phyloP scores from a whole-genome alignment of 106 monocot genomes.

The Platanthera zijinensis region DNA sequence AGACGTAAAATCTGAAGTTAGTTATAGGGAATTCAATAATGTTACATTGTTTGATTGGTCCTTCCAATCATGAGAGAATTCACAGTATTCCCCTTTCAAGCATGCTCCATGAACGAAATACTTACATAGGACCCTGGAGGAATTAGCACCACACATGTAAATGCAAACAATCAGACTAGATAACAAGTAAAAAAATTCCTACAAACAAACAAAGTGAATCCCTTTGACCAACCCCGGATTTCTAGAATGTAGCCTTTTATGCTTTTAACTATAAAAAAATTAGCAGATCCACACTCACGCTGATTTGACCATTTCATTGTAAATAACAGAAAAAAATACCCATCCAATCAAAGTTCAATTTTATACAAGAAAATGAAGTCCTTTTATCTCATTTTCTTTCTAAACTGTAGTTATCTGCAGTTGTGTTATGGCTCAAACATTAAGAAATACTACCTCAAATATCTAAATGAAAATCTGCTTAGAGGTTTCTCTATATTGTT shows the following conservation, averaged over 20 bases:
- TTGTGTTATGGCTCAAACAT: background rate
- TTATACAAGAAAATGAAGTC: background rate
- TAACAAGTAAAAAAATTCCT: background rate
- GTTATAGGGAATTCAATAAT: background rate
- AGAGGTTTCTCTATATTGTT: background rate
- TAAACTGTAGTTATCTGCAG: background rate
- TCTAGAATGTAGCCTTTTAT: background rate
- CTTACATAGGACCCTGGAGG: slow-evolving; percentile 80
- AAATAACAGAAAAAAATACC: background rate
- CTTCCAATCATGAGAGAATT: slow-evolving; percentile 96
- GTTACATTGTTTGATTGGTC: slow-evolving; percentile 81
- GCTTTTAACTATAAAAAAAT: background rate
- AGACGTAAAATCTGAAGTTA: slow-evolving; percentile 1
- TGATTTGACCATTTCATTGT: background rate
- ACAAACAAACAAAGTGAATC: background rate
- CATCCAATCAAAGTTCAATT: background rate
- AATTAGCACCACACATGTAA: slow-evolving; percentile 2
- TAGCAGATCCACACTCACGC: background rate
- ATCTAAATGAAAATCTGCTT: background rate
- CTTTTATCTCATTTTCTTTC: background rate
- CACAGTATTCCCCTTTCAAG: slow-evolving; percentile 87
- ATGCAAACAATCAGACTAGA: background rate
- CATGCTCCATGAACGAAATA: slow-evolving; percentile 89
- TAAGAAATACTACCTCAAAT: background rate
- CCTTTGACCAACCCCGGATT: background rate